A percentile compares a stretch with the other conserved stretches of the same genome.
These are phyloP conservation scores for Talaromyces ruber DNA, from an alignment of 495 filamentous ascomycete genomes.

Conservation along the genomic window DNA sequence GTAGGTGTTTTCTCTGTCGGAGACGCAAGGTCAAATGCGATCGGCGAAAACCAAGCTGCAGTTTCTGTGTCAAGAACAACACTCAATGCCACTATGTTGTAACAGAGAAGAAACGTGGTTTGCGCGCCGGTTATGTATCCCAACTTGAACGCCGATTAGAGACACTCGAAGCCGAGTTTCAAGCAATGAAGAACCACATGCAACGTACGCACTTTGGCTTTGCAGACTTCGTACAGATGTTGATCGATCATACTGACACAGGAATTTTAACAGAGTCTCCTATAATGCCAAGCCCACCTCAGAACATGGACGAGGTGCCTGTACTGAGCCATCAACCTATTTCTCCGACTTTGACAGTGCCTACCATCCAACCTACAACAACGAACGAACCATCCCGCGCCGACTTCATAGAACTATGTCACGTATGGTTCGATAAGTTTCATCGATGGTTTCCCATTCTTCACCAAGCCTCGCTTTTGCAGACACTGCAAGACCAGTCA, in stretches of 20 bases:
- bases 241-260: no score
- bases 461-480: conserved; percentile 17
- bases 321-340: no score
- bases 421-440: conserved; percentile 21
- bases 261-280: no score
- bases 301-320: no score
- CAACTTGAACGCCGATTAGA: conserved; percentile 7
- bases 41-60: conserved; percentile 12
- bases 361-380: neutral
- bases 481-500: conserved; percentile 9
- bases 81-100: conserved; percentile 11
- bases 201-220: conserved; percentile 7
- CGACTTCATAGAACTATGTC: conserved; percentile 13
- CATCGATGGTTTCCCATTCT: conserved; percentile 28
- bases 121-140: no score
- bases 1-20: conserved; percentile 11
- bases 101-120: conserved; percentile 15
- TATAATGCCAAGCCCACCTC: no score
- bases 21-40: conserved; percentile 17
- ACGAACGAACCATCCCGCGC: neutral
- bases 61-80: conserved; percentile 12
- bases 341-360: no score
- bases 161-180: conserved; percentile 7
- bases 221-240: conserved; percentile 5
- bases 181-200: conserved; percentile 12